Evolutionary conservation across 148 eudicot species (phyloP), one percentile per base, ranked within the genome.

Genomic region (Camellia japonica): DNA sequence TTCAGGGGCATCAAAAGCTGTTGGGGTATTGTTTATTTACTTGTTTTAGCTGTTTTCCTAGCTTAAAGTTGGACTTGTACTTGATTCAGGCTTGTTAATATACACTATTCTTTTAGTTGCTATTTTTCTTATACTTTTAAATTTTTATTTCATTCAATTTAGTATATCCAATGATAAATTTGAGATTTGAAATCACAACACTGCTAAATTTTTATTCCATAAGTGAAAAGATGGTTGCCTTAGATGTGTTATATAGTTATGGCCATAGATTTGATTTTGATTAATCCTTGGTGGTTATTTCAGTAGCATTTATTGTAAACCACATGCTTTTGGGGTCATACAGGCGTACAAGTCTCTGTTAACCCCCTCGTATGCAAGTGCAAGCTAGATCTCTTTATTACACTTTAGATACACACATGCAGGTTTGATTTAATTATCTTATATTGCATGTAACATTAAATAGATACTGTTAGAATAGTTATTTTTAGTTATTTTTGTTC

Each of bases 1-100:
- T 60, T 86, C 85, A 38, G 90, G 84, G 74, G 99, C 99, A 30
- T 78, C 78, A 19, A 90, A 90, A 88, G 98, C 99, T 76, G 98
- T 77, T 76, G 83, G 87, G 93, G 98, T 96, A 96, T 73, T 63
- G 61, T 56, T 67, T 47, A 13, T 81, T 70, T 60, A 16, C 84
- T 61, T 81, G 55, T 82, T 56, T 58, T 18, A 38, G 49, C 12
- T 8, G 74, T 59, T 68, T 5, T 38, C 5, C 66, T 49, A 9
- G 64, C 54, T 2, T 15, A 13, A 63, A 81, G 70, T 55, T 76
- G 69, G 19, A 49, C 23, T 69, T 52, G 10, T 18, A 10, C 56
- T 47, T 46, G 1, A 2, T 64, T 70, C 54, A 18, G 56, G 43
- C 14, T 38, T 71, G 15, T 42, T 67, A 20, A 2, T 71, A 30